Base-by-base conservation (phyloP, 805 yeast species). In the Yarrowia deformans region DNA sequence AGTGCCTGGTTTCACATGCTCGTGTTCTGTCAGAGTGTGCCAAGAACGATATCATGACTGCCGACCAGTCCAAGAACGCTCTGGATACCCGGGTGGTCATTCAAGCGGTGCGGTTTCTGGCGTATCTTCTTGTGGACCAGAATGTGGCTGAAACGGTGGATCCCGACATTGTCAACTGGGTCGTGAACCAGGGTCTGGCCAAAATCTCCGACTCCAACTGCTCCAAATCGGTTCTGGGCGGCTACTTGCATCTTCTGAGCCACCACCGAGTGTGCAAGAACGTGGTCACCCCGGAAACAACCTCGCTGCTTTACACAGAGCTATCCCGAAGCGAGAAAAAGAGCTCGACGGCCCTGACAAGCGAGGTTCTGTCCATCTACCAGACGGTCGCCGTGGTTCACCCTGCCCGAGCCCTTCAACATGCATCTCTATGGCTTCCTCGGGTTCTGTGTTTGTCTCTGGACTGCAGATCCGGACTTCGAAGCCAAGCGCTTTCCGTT, bases 31-130 rank as follows among this genome's bases (percentile, higher is more conserved):
- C 68, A 2, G 55, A 35, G 32, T 63, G 48, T 14, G 68, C 68
- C n/a, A 46, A 23, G 8, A 37, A 49, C 43, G 68, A 63, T 7
- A 63, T 63, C 14, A 37, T 37, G 37, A 49, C 68, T n/a, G 68
- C 68, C 1, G 68, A 63, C 12, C 9, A 32, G 39, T 48, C 68
- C 10, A 29, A 19, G 13, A 63, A 63, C 32, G 68, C 68, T 9
- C 56, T 63, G 14, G 68, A 63, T 29, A 63, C 68, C 12, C 56
- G 68, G 9, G 68, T 63, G 5, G 48, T 63, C 46, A 63, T 63
- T 23, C 56, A 63, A 14, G 68, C 68, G 0, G 68, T 49, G 34
- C 16, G 56, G 1, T 63, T 63, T 13, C 39, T 63, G 18, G 68
- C 56, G 9, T 63, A 48, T 35, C 68, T 63, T 34, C 32, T 63